Percentiles rank a stretch among this genome's conserved stretches.
Conservation (phyloP, 1,284 basidiomycete genomes). For the Malassezia dermatis region DNA sequence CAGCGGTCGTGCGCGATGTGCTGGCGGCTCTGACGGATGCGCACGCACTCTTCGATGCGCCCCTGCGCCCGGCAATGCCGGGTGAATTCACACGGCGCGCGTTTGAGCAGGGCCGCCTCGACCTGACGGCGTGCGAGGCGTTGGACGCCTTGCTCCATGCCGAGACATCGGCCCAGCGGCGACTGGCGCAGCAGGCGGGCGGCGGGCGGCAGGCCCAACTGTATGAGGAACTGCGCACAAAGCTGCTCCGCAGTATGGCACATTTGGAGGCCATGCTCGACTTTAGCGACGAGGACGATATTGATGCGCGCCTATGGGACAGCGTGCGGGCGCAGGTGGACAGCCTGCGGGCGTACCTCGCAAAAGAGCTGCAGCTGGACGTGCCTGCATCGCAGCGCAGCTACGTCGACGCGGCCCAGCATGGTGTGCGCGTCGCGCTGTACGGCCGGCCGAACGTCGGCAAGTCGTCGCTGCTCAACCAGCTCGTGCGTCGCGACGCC, state of each 20-base stretch:
- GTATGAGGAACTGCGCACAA: slow-evolving; percentile 58
- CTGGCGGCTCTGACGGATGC: slow-evolving; percentile 56
- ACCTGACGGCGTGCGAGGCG: slow-evolving; percentile 74
- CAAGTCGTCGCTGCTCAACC: slow-evolving; percentile 73
- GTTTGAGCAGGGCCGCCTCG: slow-evolving; percentile 65
- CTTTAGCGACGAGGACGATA: slow-evolving; percentile 76
- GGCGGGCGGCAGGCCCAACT: slow-evolving; percentile 53
- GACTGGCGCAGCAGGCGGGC: slow-evolving; percentile 60
- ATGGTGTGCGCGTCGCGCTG: slow-evolving; percentile 68
- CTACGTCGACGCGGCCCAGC: slow-evolving; percentile 63
- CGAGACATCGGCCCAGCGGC: slow-evolving; percentile 69
- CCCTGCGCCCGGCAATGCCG: slow-evolving; percentile 60
- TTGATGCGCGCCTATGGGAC: slow-evolving; percentile 64
- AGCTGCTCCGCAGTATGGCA: slow-evolving; percentile 63
- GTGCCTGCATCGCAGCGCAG: slow-evolving; percentile 45
- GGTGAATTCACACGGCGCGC: slow-evolving; percentile 80
- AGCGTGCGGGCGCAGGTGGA: not conserved
- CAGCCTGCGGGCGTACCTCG: slow-evolving; percentile 5
- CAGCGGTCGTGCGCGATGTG: slow-evolving; percentile 63
- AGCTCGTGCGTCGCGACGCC: slow-evolving; percentile 68
- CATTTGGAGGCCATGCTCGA: slow-evolving; percentile 77
- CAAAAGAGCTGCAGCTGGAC: slow-evolving; percentile 6
- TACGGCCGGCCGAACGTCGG: slow-evolving; percentile 83
- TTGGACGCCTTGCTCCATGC: slow-evolving; percentile 71
- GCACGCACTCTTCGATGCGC: slow-evolving; percentile 49